phyloP scores from a whole-genome alignment of 106 monocot genomes.

The Dendrobium chrysotoxum region DNA sequence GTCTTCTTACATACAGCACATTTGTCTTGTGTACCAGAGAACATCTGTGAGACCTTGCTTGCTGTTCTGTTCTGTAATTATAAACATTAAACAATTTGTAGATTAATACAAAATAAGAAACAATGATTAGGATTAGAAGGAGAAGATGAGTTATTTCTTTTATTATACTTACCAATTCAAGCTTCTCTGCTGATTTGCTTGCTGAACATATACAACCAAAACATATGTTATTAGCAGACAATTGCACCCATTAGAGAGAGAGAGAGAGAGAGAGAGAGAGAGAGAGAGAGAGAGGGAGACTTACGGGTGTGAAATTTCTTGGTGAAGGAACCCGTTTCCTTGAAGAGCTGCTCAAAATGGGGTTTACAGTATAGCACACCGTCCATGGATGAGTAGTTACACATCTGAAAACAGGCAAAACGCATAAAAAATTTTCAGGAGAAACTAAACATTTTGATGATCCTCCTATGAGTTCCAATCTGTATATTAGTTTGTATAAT shows the following conservation, averaged over 20 bases:
- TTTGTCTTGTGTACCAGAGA: slow-evolving; percentile 67
- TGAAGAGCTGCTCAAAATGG: slow-evolving; percentile 84
- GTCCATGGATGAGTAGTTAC: slow-evolving; percentile 80
- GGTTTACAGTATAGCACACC: slow-evolving; percentile 80
- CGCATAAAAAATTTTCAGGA: neutral
- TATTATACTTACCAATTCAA: slow-evolving; percentile 3
- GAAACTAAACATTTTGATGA: neutral
- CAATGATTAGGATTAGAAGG: no score
- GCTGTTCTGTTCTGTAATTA: slow-evolving; percentile 34
- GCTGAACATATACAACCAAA: slow-evolving; percentile 1
- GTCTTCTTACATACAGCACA: slow-evolving; percentile 64
- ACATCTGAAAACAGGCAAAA: slow-evolving; percentile 27
- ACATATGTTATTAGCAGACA: neutral
- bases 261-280: no score
- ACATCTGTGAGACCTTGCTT: slow-evolving; percentile 56
- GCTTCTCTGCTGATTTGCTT: slow-evolving; percentile 9
- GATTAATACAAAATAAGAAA: no score
- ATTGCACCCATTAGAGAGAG: no score
- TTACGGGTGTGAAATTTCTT: slow-evolving; percentile 62
- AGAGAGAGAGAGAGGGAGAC: neutral
- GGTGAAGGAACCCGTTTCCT: slow-evolving; percentile 68
- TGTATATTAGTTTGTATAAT: no score
- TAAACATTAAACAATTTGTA: neutral
- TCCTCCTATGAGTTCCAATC: no score
- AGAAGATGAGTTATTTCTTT: no score